Conservation (phyloP, 2,329 filamentous ascomycete genomes). For the Apiospora rasikravindrae region DNA sequence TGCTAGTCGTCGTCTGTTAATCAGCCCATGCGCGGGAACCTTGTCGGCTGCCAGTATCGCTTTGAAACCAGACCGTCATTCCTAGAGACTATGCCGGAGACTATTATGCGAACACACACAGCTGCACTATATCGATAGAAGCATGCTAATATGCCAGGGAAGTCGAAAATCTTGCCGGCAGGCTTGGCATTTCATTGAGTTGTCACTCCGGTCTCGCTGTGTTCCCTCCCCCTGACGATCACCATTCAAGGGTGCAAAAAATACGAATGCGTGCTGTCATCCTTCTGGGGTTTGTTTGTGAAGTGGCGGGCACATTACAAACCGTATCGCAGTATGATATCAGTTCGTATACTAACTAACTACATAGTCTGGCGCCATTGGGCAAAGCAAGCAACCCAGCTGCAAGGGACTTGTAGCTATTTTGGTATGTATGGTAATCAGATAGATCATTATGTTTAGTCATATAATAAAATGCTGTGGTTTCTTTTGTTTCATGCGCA, state of each 20-base stretch:
- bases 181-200: not conserved
- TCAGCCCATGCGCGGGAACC: not conserved
- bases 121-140: slow-evolving; percentile 2
- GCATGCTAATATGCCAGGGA: not conserved
- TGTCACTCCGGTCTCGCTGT: slow-evolving; percentile 8
- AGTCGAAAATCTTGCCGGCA: not conserved
- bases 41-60: not conserved
- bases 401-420: not conserved
- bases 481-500: slow-evolving; percentile 1
- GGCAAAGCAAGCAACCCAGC: not conserved
- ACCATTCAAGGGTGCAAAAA: not conserved
- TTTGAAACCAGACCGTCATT: slow-evolving; percentile 13
- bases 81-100: not conserved
- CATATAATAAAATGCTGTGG: not conserved
- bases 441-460: not conserved
- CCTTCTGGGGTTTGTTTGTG: not conserved
- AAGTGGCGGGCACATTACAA: not conserved
- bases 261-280: not conserved
- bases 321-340: not conserved
- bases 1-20: slow-evolving; percentile 14
- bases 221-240: not conserved
- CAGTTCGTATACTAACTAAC: not conserved
- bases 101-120: not conserved
- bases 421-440: not conserved
- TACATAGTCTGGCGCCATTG: not conserved